Evolutionary conservation across 768 basidiomycete species (phyloP), one percentile per base, ranked within the genome.

Genomic region (Boletus reticuloceps): DNA sequence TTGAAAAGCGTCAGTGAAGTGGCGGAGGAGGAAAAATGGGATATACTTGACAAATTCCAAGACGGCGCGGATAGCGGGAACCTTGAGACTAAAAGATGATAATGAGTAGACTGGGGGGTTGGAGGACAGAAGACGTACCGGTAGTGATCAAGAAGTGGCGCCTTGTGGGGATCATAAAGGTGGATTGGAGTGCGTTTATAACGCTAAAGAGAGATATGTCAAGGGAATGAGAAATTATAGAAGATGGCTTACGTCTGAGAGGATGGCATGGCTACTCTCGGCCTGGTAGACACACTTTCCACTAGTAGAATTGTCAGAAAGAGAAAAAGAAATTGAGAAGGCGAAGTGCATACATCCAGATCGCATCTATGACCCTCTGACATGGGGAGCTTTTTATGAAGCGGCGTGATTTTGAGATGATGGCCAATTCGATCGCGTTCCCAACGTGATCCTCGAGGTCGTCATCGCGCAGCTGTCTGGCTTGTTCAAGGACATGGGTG

Each of bases 131-230:
- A 8, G 39, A 67, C 79, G 32, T 51, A 91, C 91, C 95, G 85
- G 66, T 97, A 98, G 71, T 98, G 94, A 66, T 98, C 94, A 8
- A 98, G 81, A n/a, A 97, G 70, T 17, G 94, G 92, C 0, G 94
- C 94, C 68, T 86, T 91, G 65, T 94, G 88, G 4, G 94, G 94
- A 67, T 98, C 93, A 69, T 98, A 97, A 62, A 96, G 89, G 69
- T 94, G 91, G 34, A 97, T 82, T 12, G 95, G 93, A 25, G 83
- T 91, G 46, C 87, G 82, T 75, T 97, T 97, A 72, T 98, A 98
- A 27, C 91, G 94, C 94, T 95, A 58, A 19, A 42, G n/a, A 53
- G 9, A 19, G 31, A 22, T 57, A 8, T 50, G 37, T 51, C 27
- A 41, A 46, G 11, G 17, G 36, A 44, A 27, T 17, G 45, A 19